phyloP scores from a whole-genome alignment of 2,329 filamentous ascomycete species.

The Fusarium mundagurra region DNA sequence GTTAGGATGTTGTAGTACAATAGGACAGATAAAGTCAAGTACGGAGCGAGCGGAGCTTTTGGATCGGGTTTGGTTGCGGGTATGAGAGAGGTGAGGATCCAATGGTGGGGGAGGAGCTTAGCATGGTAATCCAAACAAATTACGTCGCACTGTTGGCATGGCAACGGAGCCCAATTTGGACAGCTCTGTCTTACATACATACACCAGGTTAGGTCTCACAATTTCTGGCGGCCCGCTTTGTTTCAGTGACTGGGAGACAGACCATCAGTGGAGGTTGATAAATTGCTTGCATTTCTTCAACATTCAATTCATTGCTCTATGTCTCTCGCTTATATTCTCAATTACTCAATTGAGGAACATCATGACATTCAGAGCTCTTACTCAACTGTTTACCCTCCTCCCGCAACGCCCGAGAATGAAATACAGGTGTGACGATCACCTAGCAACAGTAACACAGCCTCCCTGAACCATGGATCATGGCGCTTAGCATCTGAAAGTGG shows the following conservation, averaged over 20 bases:
- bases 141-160: conserved; percentile 33
- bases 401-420: background rate
- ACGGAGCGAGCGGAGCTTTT: conserved; percentile 36
- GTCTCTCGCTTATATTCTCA: background rate
- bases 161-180: conserved; percentile 14
- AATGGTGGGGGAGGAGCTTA: conserved; percentile 28
- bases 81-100: conserved; percentile 5
- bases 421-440: conserved; percentile 3
- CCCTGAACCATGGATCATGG: background rate
- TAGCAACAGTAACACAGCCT: conserved; percentile 15
- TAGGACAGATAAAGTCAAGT: conserved; percentile 1
- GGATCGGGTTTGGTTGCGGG: conserved; percentile 27
- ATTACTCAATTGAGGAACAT: background rate
- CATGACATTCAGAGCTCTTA: background rate
- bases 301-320: background rate
- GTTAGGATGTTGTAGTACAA: conserved; percentile 16
- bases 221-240: conserved; percentile 22
- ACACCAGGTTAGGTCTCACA: conserved; percentile 13
- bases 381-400: background rate
- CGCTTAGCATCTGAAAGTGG: conserved; percentile 20
- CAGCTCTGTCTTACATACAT: conserved; percentile 7
- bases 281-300: conserved; percentile 34
- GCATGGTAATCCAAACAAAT: conserved; percentile 32
- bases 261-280: conserved; percentile 17
- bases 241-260: conserved; percentile 23